Percentiles rank a stretch among this genome's conserved stretches.
phyloP scores from a whole-genome alignment of 768 basidiomycete genomes.

The Multifurca ochricompacta region DNA sequence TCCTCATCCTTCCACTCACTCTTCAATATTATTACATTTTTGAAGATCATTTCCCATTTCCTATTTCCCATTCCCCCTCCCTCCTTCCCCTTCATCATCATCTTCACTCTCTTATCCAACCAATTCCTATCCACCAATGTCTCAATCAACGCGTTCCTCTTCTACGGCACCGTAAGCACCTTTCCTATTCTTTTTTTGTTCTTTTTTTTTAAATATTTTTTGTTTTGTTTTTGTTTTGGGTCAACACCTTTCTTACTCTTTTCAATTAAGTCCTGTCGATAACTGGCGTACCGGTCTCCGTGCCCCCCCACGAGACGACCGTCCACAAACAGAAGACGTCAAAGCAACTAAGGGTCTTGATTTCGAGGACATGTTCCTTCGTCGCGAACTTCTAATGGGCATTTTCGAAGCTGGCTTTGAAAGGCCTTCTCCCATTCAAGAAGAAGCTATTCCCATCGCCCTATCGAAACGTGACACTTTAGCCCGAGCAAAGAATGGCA shows the following conservation, averaged over 20 bases:
- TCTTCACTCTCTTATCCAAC: background rate
- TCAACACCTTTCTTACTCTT: background rate
- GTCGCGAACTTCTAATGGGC: conserved; percentile 96
- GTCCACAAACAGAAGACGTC: conserved; percentile 97
- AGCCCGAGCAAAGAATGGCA: conserved; percentile 93
- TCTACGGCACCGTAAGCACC: conserved; percentile 20
- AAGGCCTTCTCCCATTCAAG: conserved; percentile 95
- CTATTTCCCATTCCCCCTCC: background rate
- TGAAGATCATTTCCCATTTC: no score
- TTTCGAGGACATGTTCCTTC: conserved; percentile 90
- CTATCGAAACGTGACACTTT: conserved; percentile 91
- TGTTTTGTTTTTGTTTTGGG: no score
- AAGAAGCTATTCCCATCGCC: conserved; percentile 95
- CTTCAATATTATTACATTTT: no score
- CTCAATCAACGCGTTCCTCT: conserved; percentile 20
- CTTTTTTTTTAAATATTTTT: no score
- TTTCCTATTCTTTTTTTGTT: background rate
- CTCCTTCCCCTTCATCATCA: background rate
- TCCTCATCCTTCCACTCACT: no score
- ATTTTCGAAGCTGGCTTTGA: conserved; percentile 99
- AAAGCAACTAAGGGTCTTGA: conserved; percentile 88
- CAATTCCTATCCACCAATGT: conserved; percentile 6
- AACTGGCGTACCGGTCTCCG: conserved; percentile 74
- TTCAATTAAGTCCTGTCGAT: conserved; percentile 17
- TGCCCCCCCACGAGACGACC: conserved; percentile 81